These are phyloP conservation scores for Thalassiosira ordinaria DNA, from an alignment of 352 stramenopile species.

Conservation along the genomic window DNA sequence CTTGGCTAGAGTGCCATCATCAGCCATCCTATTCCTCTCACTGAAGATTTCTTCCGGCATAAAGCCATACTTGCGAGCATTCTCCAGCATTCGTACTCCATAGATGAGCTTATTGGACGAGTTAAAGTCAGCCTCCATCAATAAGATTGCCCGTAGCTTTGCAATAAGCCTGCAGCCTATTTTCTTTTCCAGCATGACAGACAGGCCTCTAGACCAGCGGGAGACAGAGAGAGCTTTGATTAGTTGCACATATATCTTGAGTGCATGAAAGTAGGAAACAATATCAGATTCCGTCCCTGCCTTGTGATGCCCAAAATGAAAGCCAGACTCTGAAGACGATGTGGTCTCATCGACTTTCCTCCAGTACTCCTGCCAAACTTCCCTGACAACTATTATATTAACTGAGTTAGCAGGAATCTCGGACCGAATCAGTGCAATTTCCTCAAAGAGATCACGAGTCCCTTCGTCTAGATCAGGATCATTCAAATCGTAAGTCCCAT, in stretches of 20 bases:
- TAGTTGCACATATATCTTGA: conserved; percentile 13
- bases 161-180: conserved; percentile 22
- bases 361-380: conserved; percentile 20
- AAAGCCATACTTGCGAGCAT: conserved; percentile 10
- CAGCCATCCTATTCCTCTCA: conserved; percentile 6
- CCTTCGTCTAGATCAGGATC: not conserved
- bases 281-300: conserved; percentile 13
- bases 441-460: not conserved
- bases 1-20: conserved; percentile 16
- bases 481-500: conserved; percentile 20
- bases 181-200: conserved; percentile 54
- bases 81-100: conserved; percentile 27
- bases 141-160: conserved; percentile 36
- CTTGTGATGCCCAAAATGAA: conserved; percentile 51
- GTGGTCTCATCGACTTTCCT: conserved; percentile 36
- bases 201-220: conserved; percentile 38
- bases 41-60: conserved; percentile 36
- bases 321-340: conserved; percentile 41
- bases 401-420: not conserved
- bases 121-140: conserved; percentile 53
- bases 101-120: conserved; percentile 36
- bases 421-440: not conserved
- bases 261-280: conserved; percentile 40
- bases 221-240: conserved; percentile 16
- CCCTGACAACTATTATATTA: not conserved